phyloP scores from a whole-genome alignment of 1,284 basidiomycete genomes.

The Malassezia japonica region DNA sequence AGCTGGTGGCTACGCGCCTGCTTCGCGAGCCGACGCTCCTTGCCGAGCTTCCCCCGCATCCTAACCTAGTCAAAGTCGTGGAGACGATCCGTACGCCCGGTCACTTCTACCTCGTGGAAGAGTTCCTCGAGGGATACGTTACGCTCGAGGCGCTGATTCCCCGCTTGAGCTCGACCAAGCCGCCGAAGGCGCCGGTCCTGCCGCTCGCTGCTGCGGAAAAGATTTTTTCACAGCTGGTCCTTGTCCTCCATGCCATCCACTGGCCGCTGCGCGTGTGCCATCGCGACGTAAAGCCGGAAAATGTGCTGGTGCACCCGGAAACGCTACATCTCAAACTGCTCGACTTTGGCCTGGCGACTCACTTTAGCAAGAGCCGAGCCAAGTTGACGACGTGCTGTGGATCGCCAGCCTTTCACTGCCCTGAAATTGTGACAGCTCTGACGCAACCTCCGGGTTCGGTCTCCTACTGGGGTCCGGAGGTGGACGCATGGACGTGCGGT shows the following conservation, averaged over 20 bases:
- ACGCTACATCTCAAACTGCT: constrained; percentile 51
- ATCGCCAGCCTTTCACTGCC: constrained; percentile 53
- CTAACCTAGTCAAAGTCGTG: constrained; percentile 54
- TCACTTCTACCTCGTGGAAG: constrained; percentile 56
- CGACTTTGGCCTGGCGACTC: constrained; percentile 56
- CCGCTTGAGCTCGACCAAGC: neutral
- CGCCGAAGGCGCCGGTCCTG: constrained; percentile 29
- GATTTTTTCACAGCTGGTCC: constrained; percentile 54
- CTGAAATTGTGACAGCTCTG: constrained; percentile 54
- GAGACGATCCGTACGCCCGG: constrained; percentile 54
- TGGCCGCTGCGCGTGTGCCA: constrained; percentile 53
- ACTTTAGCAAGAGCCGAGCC: constrained; percentile 54
- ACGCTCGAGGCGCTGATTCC: constrained; percentile 45
- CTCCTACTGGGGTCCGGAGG: constrained; percentile 52
- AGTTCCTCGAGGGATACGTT: constrained; percentile 51
- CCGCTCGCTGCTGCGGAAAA: constrained; percentile 40
- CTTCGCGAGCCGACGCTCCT: constrained; percentile 55
- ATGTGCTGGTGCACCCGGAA: constrained; percentile 50
- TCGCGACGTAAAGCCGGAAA: constrained; percentile 55
- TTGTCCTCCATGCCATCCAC: constrained; percentile 54
- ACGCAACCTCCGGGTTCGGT: constrained; percentile 52
- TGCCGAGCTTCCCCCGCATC: constrained; percentile 54
- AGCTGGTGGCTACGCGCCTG: constrained; percentile 54
- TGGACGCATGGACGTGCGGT: constrained; percentile 57
- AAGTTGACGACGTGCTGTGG: constrained; percentile 57